Conservation (phyloP, 352 stramenopile species). For the Chrysophaeum taylorii region DNA sequence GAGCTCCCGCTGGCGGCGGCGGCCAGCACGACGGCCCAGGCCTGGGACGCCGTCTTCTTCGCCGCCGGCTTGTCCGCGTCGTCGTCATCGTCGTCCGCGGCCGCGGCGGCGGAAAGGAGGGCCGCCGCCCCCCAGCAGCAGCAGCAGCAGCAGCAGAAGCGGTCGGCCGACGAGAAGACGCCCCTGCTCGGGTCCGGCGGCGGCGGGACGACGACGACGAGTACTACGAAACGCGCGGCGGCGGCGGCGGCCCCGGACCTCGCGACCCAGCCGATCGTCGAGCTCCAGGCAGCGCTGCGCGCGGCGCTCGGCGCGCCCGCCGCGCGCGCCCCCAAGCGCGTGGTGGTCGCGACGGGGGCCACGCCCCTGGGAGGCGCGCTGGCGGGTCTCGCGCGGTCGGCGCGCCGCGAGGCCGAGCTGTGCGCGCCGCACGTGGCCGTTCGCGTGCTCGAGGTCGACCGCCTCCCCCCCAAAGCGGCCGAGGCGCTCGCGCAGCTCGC, state of each 20-base stretch:
- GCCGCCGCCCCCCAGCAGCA: too few relatives aligned
- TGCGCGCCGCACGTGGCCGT: not conserved
- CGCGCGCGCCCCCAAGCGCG: not conserved
- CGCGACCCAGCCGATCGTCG: not conserved
- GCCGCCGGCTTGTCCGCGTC: not conserved
- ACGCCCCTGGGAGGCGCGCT: not conserved
- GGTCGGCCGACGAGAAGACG: not conserved
- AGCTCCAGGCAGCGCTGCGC: not conserved
- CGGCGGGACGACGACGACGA: not conserved
- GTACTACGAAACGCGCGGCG: too few relatives aligned
- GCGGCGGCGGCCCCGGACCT: not conserved
- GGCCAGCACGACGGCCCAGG: not conserved
- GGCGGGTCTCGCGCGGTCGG: not conserved
- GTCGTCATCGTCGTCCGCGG: not conserved
- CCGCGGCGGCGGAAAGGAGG: too few relatives aligned
- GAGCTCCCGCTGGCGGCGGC: not conserved
- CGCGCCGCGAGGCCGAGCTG: not conserved
- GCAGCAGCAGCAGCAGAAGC: too few relatives aligned
- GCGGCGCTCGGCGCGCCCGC: not conserved
- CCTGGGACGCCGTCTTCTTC: conserved; percentile 11
- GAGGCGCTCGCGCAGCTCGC: not conserved
- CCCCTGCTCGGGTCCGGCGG: not conserved
- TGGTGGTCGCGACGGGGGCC: not conserved
- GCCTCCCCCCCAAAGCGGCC: not conserved
- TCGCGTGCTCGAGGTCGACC: not conserved